Evolutionary conservation across 768 basidiomycete species (phyloP).

Genomic region (Mycena indigotica): DNA sequence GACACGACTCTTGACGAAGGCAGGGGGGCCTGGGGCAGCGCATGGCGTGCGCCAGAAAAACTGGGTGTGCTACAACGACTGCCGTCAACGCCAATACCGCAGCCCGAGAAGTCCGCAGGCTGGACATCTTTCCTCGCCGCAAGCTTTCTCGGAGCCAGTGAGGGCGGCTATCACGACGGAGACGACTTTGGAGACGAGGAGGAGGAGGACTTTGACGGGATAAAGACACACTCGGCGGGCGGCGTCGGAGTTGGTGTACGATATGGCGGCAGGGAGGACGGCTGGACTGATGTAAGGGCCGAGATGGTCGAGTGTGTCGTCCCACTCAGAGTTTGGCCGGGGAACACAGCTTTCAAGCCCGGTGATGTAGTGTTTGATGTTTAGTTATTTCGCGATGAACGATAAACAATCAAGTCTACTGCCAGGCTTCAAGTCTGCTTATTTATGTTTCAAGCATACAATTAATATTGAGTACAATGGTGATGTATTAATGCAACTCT

Average conservation of each 20-base stretch:
- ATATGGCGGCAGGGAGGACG: slow-evolving; percentile 56
- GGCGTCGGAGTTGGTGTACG: slow-evolving; percentile 56
- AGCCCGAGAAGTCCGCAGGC: slow-evolving; percentile 32
- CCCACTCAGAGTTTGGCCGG: slow-evolving; percentile 84
- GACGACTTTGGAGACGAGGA: slow-evolving; percentile 47
- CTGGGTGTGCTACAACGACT: slow-evolving; percentile 47
- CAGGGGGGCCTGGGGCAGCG: slow-evolving; percentile 61
- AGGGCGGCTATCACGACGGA: slow-evolving; percentile 59
- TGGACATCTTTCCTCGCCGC: slow-evolving; percentile 47
- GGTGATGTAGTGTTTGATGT: slow-evolving; percentile 79
- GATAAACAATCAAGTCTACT: no score
- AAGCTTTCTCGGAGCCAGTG: slow-evolving; percentile 28
- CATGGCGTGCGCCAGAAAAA: slow-evolving; percentile 58
- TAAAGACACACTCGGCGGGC: slow-evolving; percentile 47
- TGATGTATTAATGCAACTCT: no score
- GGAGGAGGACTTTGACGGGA: slow-evolving; percentile 54
- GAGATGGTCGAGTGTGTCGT: slow-evolving; percentile 97
- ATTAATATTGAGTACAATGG: no score
- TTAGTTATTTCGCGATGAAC: no score
- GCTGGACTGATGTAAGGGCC: slow-evolving; percentile 66
- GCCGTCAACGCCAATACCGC: slow-evolving; percentile 9
- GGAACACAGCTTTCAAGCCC: slow-evolving; percentile 84
- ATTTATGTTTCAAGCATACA: no score
- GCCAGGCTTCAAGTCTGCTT: no score
- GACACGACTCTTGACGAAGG: slow-evolving; percentile 45